Base-by-base conservation (phyloP, 164 flowering plant species). In the Berberis vulgaris region DNA sequence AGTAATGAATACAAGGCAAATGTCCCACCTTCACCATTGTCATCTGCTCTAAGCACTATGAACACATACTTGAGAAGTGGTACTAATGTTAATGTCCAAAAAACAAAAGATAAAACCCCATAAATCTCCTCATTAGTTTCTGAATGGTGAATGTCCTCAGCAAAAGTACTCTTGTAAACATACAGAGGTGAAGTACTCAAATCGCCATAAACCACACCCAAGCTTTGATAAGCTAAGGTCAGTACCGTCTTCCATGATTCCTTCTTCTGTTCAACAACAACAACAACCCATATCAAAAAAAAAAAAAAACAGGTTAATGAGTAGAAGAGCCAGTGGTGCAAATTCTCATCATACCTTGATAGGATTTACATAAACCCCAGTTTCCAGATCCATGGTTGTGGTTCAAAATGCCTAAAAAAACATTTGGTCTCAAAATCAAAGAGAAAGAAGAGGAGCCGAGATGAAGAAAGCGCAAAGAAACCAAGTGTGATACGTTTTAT, bases 11-110 rank as follows among this genome's bases (percentile, higher is more conserved):
- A 93, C 58, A 93, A 67, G 0, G 98, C 98, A 71, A 93, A 93
- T 45, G 98, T 93, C n/a, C 98, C 98, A 42, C 98, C 98, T 72
- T 93, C 98, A 2, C 98, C 98, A 79, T 89, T 93, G 73, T 93
- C 98, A 69, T 93, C 97, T 1, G 96, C 97, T 74, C 74, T 79
- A 40, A 93, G 86, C 58, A 93, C 98, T 52, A 93, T 82, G 61
- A 93, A 87, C 54, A 93, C 95, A 72, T 93, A 93, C 65, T 93
- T 93, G 43, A 93, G 74, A 55, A 93, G 72, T 60, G 98, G 98
- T 38, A 93, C 74, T 49, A 93, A 40, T 39, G 98, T 93, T 41
- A 93, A 76, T 2, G 98, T 93, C 98, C 98, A 93, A 73, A 93
- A 93, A 2, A 89, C 78, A 56, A 93, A 88, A 38, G 96, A 88